Conservation (phyloP, 2,329 filamentous ascomycete genomes). For the Paecilomyces sp. region DNA sequence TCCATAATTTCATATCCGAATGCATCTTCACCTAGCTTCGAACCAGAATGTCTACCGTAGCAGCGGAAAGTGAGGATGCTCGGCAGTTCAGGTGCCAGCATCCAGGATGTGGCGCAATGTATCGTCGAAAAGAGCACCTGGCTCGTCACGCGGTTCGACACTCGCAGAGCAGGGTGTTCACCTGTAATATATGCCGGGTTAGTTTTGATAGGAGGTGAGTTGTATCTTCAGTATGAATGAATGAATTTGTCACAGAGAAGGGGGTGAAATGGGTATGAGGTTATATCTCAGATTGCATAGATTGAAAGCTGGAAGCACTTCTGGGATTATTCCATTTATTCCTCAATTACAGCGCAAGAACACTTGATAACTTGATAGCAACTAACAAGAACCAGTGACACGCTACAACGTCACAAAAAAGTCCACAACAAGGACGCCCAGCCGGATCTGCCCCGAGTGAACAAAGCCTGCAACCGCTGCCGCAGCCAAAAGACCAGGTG, state of each 20-base stretch:
- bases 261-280: too few species aligned
- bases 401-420: conserved; percentile 5
- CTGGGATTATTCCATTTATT: too few species aligned
- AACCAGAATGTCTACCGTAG: not conserved
- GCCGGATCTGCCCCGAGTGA: not conserved
- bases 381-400: conserved; percentile 3
- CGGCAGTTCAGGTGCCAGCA: conserved; percentile 9
- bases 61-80: not conserved
- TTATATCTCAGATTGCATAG: too few species aligned
- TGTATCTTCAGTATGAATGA: not conserved
- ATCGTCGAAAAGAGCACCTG: conserved; percentile 18
- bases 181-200: conserved; percentile 3
- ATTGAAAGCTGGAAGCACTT: too few species aligned
- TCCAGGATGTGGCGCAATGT: conserved; percentile 13
- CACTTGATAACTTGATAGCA: not conserved
- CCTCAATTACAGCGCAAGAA: not conserved
- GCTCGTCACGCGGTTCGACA: conserved; percentile 11
- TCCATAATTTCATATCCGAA: not conserved
- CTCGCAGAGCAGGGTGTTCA: not conserved
- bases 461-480: conserved; percentile 8
- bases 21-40: not conserved
- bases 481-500: conserved; percentile 6
- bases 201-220: conserved; percentile 5
- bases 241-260: not conserved
- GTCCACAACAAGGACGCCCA: conserved; percentile 1